Base-by-base conservation (phyloP, 345 rosid genomes). In the Mallotus nudiflorus region DNA sequence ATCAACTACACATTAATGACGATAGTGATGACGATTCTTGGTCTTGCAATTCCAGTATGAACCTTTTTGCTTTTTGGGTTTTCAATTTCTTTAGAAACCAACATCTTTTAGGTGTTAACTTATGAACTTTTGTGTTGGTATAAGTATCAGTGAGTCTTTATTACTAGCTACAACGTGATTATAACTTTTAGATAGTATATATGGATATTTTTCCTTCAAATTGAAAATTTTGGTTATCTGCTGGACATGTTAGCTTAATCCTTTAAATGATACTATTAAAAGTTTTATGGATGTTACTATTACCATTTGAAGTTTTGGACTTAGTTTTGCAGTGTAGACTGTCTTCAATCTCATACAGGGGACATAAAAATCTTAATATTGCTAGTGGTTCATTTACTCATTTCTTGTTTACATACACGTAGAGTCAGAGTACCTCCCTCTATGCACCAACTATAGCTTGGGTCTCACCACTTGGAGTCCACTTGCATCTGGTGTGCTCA, bases 401-500 rank as follows among this genome's bases (percentile, higher is more conserved):
- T 51, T 31, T 62, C 27, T 48, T 65, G 52, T 59, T 73, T 81
- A 48, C 29, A 31, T 81, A 73, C 80, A 92, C 97, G 97, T 92
- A 65, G 99, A 95, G 84, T 77, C 96, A 11, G 99, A 95, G 83
- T 95, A 78, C 80, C 83, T 92, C 27, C 96, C 99, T 48, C 78
- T 95, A 33, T 95, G 88, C 81, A 79, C 65, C 70, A 95, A 89
- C 72, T 85, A 92, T 84, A 97, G 97, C 75, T 62, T 95, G 53
- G 99, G 99, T 72, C 92, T 95, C 29, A 89, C 99, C 22, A 95
- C 98, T 7, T 95, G 99, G 99, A 95, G 99, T 67, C 99, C 99
- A 50, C 97, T 95, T 54, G 92, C 99, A 42, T 92, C 98, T 4
- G 98, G 99, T 46, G 99, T 95, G 63, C 98, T 95, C 79, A 89